Percentiles rank a stretch among this genome's conserved stretches.
Evolutionary conservation across 768 basidiomycete genomes (phyloP).

Genomic region (Mycena vulgaris): DNA sequence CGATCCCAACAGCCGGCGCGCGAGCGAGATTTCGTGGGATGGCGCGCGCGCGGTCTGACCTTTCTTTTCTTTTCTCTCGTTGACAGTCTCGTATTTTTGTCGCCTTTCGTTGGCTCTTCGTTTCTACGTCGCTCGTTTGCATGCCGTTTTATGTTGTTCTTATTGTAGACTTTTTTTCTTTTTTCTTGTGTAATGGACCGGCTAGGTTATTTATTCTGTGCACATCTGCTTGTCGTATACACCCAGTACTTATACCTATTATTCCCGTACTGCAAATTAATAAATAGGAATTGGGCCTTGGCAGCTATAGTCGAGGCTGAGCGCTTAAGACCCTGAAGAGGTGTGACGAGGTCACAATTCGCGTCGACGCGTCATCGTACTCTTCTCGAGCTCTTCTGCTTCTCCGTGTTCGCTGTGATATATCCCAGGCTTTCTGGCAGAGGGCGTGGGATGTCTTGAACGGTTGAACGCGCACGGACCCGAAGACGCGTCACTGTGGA

Average conservation of each 20-base stretch:
- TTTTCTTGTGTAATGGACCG: constrained; percentile 38
- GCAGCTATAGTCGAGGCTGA: too few relatives aligned
- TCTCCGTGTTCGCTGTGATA: too few relatives aligned
- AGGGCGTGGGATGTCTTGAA: too few relatives aligned
- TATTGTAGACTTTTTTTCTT: too few relatives aligned
- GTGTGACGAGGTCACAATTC: too few relatives aligned
- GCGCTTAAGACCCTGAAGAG: too few relatives aligned
- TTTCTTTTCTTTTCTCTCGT: constrained; percentile 29
- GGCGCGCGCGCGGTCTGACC: constrained; percentile 59
- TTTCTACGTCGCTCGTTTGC: constrained; percentile 18
- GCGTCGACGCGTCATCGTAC: too few relatives aligned
- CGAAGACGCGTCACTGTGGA: too few relatives aligned
- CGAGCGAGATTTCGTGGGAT: constrained; percentile 55
- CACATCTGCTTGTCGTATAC: constrained; percentile 9
- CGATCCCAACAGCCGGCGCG: constrained; percentile 44
- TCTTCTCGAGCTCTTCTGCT: too few relatives aligned
- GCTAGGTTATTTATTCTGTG: constrained; percentile 23
- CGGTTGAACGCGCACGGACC: too few relatives aligned
- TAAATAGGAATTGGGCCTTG: neutral
- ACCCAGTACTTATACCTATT: constrained; percentile 39
- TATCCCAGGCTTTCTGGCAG: too few relatives aligned
- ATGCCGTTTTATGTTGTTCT: too few relatives aligned
- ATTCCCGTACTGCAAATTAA: constrained; percentile 34
- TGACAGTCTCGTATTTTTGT: neutral
- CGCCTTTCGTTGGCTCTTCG: neutral